A percentile compares a stretch with the other conserved stretches of the same genome.
Conservation (phyloP, 345 rosid genomes). For the Aegle marmelos region DNA sequence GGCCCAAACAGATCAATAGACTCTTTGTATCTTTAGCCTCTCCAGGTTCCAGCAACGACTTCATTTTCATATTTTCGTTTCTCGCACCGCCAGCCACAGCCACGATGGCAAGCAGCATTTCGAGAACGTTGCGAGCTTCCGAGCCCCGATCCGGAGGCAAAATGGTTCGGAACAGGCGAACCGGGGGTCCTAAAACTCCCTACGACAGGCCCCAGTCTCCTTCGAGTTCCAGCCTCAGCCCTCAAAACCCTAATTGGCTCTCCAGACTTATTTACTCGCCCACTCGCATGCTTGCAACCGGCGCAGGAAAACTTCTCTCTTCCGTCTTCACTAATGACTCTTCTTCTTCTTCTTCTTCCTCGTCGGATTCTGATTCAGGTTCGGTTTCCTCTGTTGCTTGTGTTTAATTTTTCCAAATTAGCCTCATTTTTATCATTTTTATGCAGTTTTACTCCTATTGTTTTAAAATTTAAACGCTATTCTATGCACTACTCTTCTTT, state of each 20-base stretch:
- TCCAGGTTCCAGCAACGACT: neutral
- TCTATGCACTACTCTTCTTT: neutral
- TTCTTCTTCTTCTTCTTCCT: constrained; percentile 58
- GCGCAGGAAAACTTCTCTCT: constrained; percentile 67
- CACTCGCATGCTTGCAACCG: constrained; percentile 69
- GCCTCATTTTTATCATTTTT: neutral
- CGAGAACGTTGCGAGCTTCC: constrained; percentile 9
- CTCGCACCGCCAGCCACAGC: neutral
- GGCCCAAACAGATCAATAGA: neutral
- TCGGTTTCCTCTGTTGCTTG: constrained; percentile 35
- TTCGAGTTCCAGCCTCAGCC: constrained; percentile 24
- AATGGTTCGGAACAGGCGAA: constrained; percentile 54
- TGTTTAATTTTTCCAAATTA: neutral
- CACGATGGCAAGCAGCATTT: constrained; percentile 18
- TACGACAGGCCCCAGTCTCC: constrained; percentile 55
- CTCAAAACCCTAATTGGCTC: constrained; percentile 82
- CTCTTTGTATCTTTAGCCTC: neutral
- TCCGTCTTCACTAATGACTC: constrained; percentile 63
- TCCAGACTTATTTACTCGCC: constrained; percentile 69
- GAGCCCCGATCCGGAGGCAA: constrained; percentile 66
- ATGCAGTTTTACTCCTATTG: neutral
- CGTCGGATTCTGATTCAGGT: constrained; percentile 37
- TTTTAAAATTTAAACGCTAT: neutral
- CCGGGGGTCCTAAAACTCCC: constrained; percentile 43
- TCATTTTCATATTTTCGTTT: neutral